Evolutionary conservation across 306 rosid species (phyloP), one percentile per base, ranked within the genome.

Genomic region (Purshia tridentata): DNA sequence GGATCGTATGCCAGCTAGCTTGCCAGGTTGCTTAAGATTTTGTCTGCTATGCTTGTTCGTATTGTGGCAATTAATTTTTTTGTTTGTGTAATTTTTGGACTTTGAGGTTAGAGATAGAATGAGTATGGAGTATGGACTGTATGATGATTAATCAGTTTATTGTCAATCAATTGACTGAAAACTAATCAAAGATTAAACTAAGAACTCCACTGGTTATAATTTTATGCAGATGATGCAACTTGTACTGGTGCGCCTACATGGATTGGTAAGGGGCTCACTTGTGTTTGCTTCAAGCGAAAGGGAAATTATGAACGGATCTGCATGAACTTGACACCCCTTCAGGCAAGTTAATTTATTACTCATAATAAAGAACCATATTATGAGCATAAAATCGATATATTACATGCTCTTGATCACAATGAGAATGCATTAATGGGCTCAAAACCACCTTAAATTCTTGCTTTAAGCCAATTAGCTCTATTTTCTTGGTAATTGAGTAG

Each of bases 271-370:
- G 96, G 98, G 57, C 87, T 92, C 60, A 86, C 90, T 63, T 88
- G 96, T 82, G 96, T 90, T 77, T 92, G 98, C 85, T 92, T 92
- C 90, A 90, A 87, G 85, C 79, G 86, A 47, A 90, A 82, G 86
- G 98, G 95, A 81, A 84, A 72, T 65, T 84, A 81, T 64, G 86
- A 90, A 45, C 76, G 88, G 46, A 70, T 92, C 73, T 88, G 89
- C 84, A 70, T 84, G 44, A 86, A 67, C 82, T 80, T 88, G 85
- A 90, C 91, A 50, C 96, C 94, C 70, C 80, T 80, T 47, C 94
- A 90, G 98, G 98, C 84, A 63, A 72, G 85, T 81, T 20, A 53
- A 5, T n/a, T n/a, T n/a, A n/a, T 29, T 4, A 45, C 48, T 48
- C 1, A 45, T 20, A 6, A 7, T 72, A 5, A 23, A 39, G 16